phyloP scores from a whole-genome alignment of 495 filamentous ascomycete species.

The Lasiosphaeriaceae sp. region DNA sequence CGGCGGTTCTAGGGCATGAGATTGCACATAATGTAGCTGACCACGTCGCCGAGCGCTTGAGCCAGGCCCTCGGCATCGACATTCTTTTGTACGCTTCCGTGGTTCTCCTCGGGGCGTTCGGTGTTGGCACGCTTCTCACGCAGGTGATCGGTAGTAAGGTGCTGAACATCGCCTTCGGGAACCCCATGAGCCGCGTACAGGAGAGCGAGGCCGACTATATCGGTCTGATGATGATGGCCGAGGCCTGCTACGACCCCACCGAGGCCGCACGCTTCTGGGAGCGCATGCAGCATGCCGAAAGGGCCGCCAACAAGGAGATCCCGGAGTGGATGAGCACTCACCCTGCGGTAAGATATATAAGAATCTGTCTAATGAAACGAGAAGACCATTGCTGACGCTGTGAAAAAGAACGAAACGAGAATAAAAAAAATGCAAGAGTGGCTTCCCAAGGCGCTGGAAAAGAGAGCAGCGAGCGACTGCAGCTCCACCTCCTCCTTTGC shows the following conservation, averaged over 20 bases:
- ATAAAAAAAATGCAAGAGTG: conserved; percentile 66
- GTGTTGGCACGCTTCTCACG: conserved; percentile 36
- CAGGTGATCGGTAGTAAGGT: conserved; percentile 38
- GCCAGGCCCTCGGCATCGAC: conserved; percentile 53
- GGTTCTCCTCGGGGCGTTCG: conserved; percentile 48
- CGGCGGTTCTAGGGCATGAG: conserved; percentile 85
- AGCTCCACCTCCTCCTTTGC: conserved; percentile 34
- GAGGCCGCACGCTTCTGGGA: conserved; percentile 72
- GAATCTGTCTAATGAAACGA: too few relatives aligned
- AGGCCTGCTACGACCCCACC: conserved; percentile 64
- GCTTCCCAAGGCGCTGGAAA: conserved; percentile 57
- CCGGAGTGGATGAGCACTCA: conserved; percentile 86
- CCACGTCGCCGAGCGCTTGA: conserved; percentile 75
- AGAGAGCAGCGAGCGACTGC: conserved; percentile 50
- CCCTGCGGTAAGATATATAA: conserved; percentile 57
- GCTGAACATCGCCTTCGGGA: conserved; percentile 60
- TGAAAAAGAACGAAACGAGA: conserved; percentile 64
- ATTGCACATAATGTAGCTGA: conserved; percentile 89
- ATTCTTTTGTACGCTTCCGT: conserved; percentile 49
- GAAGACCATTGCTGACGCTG: not conserved
- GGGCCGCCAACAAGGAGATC: conserved; percentile 37
- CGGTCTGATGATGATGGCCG: conserved; percentile 66
- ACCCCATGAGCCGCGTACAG: conserved; percentile 66
- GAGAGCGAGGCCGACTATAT: conserved; percentile 80
- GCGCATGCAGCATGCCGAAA: conserved; percentile 61